A percentile compares a stretch with the other conserved stretches of the same genome.
These are phyloP conservation scores for Saccharomycopsis phalli DNA, from an alignment of 1,139 yeast genomes.

Conservation along the genomic window DNA sequence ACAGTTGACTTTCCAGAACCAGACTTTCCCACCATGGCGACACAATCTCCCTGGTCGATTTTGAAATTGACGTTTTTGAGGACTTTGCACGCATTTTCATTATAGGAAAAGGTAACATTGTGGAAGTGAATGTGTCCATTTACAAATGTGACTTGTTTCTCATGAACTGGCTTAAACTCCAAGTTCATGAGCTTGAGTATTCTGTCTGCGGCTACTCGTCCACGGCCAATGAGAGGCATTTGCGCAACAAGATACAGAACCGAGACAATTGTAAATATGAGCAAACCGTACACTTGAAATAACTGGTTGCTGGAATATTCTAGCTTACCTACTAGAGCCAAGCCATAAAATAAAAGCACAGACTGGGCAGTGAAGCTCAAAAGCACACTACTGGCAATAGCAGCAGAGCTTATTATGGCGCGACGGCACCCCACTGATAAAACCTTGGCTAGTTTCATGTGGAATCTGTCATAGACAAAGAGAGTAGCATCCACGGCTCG, in stretches of 20 bases:
- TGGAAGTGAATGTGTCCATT: conserved; percentile 30
- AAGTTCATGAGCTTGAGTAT: neutral
- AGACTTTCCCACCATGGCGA: conserved; percentile 66
- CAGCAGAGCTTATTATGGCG: conserved; percentile 47
- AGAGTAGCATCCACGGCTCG: conserved; percentile 43
- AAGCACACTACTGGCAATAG: conserved; percentile 48
- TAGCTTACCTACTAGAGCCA: conserved; percentile 46
- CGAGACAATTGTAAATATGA: conserved; percentile 64
- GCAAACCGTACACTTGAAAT: conserved; percentile 60
- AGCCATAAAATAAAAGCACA: conserved; percentile 66
- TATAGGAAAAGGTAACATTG: conserved; percentile 36
- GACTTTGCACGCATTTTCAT: conserved; percentile 22
- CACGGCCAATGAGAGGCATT: conserved; percentile 71
- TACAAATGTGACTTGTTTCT: neutral
- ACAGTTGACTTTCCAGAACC: conserved; percentile 80
- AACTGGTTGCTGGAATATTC: conserved; percentile 50
- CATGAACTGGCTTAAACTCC: neutral
- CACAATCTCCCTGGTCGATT: conserved; percentile 38
- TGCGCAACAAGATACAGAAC: conserved; percentile 51
- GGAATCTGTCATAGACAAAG: conserved; percentile 31
- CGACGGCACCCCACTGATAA: conserved; percentile 35
- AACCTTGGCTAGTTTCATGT: conserved; percentile 29
- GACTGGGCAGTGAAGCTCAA: conserved; percentile 58
- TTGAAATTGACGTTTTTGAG: conserved; percentile 35
- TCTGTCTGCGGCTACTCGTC: conserved; percentile 51